Conservation (phyloP, 148 eudicot genomes). For the Tetragonia tetragonoides region DNA sequence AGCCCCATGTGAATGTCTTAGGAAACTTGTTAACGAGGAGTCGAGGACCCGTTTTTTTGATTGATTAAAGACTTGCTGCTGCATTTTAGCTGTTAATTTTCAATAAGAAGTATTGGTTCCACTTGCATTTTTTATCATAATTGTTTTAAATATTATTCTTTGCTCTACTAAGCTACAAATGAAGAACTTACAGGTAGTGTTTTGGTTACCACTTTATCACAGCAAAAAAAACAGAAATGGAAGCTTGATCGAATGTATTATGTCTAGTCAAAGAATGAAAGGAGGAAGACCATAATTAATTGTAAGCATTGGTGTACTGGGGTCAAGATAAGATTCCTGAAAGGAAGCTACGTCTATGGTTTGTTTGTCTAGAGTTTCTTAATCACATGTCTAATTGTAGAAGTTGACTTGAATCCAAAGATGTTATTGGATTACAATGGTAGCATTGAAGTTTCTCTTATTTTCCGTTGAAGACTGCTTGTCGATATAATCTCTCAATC, state of each 20-base stretch:
- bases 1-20: background rate
- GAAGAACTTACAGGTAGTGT: background rate
- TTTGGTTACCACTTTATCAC: background rate
- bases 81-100: background rate
- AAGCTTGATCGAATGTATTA: background rate
- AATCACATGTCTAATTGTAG: background rate
- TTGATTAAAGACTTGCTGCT: background rate
- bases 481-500: background rate
- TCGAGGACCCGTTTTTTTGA: background rate
- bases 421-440: background rate
- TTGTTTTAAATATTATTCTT: background rate
- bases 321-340: background rate
- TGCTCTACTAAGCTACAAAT: background rate
- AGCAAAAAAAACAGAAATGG: background rate
- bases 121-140: background rate
- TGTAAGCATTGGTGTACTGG: background rate
- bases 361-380: background rate
- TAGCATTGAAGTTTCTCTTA: background rate
- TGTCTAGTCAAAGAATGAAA: background rate
- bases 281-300: background rate
- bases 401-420: background rate
- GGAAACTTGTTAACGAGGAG: background rate
- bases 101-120: background rate
- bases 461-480: background rate
- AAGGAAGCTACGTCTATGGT: background rate